phyloP scores from a whole-genome alignment of 257 asterid species.

The Nicotiana benthamiana region DNA sequence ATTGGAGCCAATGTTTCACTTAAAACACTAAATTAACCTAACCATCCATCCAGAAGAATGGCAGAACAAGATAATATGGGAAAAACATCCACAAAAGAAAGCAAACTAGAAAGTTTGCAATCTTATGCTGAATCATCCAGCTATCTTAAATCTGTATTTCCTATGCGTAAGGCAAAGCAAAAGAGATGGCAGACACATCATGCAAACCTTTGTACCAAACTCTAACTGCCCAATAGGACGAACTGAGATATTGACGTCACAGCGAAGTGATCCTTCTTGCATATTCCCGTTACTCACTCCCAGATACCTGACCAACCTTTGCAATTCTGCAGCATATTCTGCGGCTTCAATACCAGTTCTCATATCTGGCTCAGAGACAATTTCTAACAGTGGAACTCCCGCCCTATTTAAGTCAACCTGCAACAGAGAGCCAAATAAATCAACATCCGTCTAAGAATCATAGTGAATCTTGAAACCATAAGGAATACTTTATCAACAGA shows the following conservation, averaged over 20 bases:
- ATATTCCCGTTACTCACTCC: conserved; percentile 94
- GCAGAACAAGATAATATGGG: neutral
- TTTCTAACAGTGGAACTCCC: conserved; percentile 96
- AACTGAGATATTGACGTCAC: conserved; percentile 92
- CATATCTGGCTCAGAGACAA: conserved; percentile 98
- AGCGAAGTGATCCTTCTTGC: conserved; percentile 98
- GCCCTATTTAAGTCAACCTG: conserved; percentile 99
- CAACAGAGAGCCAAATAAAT: conserved; percentile 1
- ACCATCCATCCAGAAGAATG: neutral
- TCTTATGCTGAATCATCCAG: neutral
- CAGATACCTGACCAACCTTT: conserved; percentile 88
- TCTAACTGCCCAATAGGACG: conserved; percentile 80
- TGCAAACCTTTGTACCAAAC: conserved; percentile 85
- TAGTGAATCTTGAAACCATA: neutral
- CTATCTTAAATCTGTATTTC: neutral
- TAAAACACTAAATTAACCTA: neutral
- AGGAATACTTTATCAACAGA: neutral
- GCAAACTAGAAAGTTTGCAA: neutral
- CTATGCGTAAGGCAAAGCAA: neutral
- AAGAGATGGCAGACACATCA: neutral
- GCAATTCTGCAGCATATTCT: conserved; percentile 93
- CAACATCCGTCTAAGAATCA: neutral
- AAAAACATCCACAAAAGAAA: neutral
- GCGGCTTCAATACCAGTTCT: conserved; percentile 97
- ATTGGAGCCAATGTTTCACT: neutral